phyloP scores from a whole-genome alignment of 2,329 filamentous ascomycete species.

The Calonectria leucothoes region DNA sequence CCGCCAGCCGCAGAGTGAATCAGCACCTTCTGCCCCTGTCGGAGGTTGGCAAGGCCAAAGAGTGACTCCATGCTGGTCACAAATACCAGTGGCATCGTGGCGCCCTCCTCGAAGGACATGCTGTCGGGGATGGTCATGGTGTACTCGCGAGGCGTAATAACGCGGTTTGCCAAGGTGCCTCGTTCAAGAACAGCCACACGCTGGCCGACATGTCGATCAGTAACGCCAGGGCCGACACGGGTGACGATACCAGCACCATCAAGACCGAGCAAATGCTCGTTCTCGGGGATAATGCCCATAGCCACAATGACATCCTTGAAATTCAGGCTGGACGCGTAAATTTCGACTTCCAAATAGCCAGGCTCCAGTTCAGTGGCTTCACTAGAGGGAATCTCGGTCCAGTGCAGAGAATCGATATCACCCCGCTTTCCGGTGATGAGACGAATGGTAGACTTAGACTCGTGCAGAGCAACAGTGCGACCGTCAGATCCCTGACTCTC shows the following conservation, averaged over 20 bases:
- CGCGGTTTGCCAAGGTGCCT: constrained; percentile 31
- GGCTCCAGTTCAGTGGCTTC: neutral
- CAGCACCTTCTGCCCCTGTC: constrained; percentile 41
- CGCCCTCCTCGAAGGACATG: constrained; percentile 49
- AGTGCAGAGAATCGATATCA: constrained; percentile 5
- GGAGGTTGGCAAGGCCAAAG: constrained; percentile 14
- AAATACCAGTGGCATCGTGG: constrained; percentile 48
- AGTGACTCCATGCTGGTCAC: constrained; percentile 45
- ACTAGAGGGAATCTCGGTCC: constrained; percentile 8
- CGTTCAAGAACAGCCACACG: constrained; percentile 43
- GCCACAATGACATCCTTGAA: constrained; percentile 40
- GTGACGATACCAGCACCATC: constrained; percentile 45
- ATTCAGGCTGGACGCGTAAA: constrained; percentile 40
- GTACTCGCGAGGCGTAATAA: constrained; percentile 2
- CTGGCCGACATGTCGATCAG: constrained; percentile 9
- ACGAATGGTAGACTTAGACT: neutral
- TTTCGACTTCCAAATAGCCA: constrained; percentile 31
- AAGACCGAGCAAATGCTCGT: constrained; percentile 25
- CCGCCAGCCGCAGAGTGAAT: constrained; percentile 48
- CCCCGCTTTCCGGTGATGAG: neutral
- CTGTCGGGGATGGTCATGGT: constrained; percentile 43
- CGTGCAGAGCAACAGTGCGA: neutral
- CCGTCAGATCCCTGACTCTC: neutral
- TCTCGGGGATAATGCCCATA: constrained; percentile 35
- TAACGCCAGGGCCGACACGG: constrained; percentile 39